Base-by-base conservation (phyloP, 768 basidiomycete species). In the Kwoniella dejecticola region DNA sequence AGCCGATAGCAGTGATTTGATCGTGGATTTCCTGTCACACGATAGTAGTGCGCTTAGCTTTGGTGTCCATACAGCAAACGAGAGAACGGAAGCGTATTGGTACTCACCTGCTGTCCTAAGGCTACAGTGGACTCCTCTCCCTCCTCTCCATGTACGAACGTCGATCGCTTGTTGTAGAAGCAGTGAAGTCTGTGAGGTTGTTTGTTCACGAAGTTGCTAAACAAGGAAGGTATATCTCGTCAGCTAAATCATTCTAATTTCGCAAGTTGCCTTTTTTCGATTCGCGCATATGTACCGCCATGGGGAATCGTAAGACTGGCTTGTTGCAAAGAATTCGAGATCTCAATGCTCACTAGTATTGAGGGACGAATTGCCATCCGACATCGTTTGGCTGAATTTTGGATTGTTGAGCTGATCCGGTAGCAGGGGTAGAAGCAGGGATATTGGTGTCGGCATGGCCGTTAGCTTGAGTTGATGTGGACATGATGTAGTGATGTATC, bases 311-410 rank as follows among this genome's bases (percentile, higher is more conserved):
- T 30, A 12, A 48, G 12, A 11, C 17, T 24, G 4, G 47, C 13
- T 30, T 8, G 47, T 23, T 26, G 47, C 6, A 26, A 26, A 48
- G 23, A 7, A n/a, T 42, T 42, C 8, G 11, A 42, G 12, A 42
- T 7, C n/a, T n/a, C 7, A 8, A 24, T 7, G 15, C 79, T 69
- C 62, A 80, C 79, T 99, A 99, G 83, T 98, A 98, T 81, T 99
- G 94, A 49, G 92, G 91, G 71, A 96, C 93, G 82, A 97, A 97
- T 82, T 97, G 93, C 92, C 93, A 97, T 81, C 94, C 93, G 77
- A 97, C 94, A 83, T 96, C 91, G 71, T 88, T 91, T 4, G 80
- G 78, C 57, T 74, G 72, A 30, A 78, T 68, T 59, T 74, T 75
- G 19, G 68, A 63, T 13, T 62, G 49, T 40, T 55, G 44, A 24